Base-by-base conservation (phyloP, 176 grass and related monocot species). In the Lolium perenne region DNA sequence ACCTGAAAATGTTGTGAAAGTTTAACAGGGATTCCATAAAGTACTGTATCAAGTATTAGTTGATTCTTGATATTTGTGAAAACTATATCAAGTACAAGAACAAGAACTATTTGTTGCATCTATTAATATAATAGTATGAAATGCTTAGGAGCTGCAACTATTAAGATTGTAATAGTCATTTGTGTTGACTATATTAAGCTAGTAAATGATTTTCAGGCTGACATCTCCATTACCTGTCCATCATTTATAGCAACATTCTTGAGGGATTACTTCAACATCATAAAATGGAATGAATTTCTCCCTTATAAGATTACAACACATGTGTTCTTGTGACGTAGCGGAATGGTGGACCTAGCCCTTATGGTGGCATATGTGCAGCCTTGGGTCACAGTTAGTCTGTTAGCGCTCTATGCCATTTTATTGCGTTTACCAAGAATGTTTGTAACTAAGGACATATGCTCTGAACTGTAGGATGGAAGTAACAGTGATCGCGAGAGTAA, bases 401-500 rank as follows among this genome's bases (percentile, higher is more conserved):
- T 8, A 54, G 48, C 35, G 54, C 51, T 41, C n/a, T 51, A 20
- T 71, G 76, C 53, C 20, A 23, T 88, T 45, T 45, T 5, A 18
- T 79, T 75, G 20, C 20, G 22, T 62, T 83, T 91, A 66, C 49
- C 62, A 25, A 66, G 62, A 91, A 61, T 80, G 71, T 61, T 70
- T 79, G 41, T 66, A 73, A 74, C 55, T 26, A 80, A 43, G 58
- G 51, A 69, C 62, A 87, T 76, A 40, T 84, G 60, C 76, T 84
- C 14, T 84, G 50, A 22, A 75, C 64, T 77, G 46, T 86, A 99
- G 97, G 97, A 94, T 88, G 97, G 88, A 89, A 94, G 90, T 84
- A 86, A 96, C 79, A 99, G 94, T 82, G 97, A 96, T 23, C 83
- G 38, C 76, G 97, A 99, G 91, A 94, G 90, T 81, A 91, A 92